A percentile compares a stretch with the other conserved stretches of the same genome.
These are phyloP conservation scores for Pseudogymnoascus sp. DNA, from an alignment of 2,329 filamentous ascomycete genomes.

Conservation along the genomic window DNA sequence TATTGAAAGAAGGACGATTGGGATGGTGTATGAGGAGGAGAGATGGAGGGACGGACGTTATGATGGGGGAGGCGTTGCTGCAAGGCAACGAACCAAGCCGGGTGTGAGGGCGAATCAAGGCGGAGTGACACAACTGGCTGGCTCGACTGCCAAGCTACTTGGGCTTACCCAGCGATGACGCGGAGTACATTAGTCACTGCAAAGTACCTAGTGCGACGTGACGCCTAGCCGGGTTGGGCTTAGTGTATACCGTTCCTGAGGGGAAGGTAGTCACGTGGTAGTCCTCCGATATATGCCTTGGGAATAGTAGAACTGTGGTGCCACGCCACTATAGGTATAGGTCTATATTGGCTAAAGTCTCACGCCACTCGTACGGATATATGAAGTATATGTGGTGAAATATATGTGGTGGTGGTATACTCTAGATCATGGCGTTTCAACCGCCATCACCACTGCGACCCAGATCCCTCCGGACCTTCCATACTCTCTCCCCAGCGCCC, in stretches of 20 bases:
- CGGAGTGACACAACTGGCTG: background rate
- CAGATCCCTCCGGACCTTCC: slow-evolving; percentile 56
- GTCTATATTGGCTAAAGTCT: background rate
- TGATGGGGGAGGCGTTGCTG: background rate
- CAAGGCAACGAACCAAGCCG: slow-evolving; percentile 5
- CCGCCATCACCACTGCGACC: slow-evolving; percentile 21
- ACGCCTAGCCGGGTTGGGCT: background rate
- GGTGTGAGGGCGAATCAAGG: slow-evolving; percentile 2
- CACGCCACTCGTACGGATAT: background rate
- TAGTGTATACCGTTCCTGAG: background rate
- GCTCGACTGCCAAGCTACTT: background rate
- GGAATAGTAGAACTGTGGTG: background rate
- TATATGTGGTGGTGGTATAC: background rate
- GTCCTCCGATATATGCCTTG: background rate
- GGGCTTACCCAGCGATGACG: background rate
- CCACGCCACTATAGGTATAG: background rate
- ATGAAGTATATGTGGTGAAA: background rate
- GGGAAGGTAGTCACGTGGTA: background rate
- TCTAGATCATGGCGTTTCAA: background rate
- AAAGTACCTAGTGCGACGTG: background rate
- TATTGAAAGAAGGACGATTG: background rate
- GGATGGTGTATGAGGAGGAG: background rate
- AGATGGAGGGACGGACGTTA: background rate
- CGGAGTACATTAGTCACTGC: background rate
- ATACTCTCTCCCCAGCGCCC: slow-evolving; percentile 51